Percentiles rank a stretch among this genome's conserved stretches.
These are phyloP conservation scores for Aspergillus pseudoterreus DNA, from an alignment of 2,329 filamentous ascomycete genomes.

Conservation along the genomic window DNA sequence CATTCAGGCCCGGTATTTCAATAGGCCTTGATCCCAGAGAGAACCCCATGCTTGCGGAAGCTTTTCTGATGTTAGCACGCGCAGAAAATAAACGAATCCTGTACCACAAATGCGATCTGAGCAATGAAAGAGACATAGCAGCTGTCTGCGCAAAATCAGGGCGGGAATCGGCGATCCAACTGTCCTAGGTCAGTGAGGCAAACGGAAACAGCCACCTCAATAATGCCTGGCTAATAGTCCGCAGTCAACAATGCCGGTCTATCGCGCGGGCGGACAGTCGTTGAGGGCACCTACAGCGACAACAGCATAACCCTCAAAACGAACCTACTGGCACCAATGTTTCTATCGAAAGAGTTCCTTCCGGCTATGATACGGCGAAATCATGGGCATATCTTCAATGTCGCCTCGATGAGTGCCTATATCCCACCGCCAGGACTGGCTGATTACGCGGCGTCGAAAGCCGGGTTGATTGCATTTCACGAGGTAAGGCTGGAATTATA, in stretches of 20 bases:
- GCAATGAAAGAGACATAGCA: slow-evolving; percentile 27
- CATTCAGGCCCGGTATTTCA: slow-evolving; percentile 9
- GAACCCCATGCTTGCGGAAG: neutral
- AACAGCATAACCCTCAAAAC: slow-evolving; percentile 19
- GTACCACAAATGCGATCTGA: slow-evolving; percentile 40
- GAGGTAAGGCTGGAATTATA: too few species aligned
- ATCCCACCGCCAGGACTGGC: slow-evolving; percentile 20
- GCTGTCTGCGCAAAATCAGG: slow-evolving; percentile 26
- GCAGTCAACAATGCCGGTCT: slow-evolving; percentile 19
- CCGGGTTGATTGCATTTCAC: slow-evolving; percentile 21
- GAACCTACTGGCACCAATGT: slow-evolving; percentile 19
- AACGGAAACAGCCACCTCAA: too few species aligned
- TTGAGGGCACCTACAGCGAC: slow-evolving; percentile 10
- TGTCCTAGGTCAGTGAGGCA: slow-evolving; percentile 1
- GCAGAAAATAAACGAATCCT: slow-evolving; percentile 7
- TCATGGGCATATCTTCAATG: slow-evolving; percentile 23
- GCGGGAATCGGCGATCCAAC: slow-evolving; percentile 36
- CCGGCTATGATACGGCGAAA: slow-evolving; percentile 19
- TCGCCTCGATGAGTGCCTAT: slow-evolving; percentile 22
- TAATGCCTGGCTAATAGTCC: too few species aligned
- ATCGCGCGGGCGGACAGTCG: slow-evolving; percentile 14
- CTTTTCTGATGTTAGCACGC: too few species aligned
- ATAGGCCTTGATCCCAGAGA: neutral
- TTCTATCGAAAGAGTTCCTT: slow-evolving; percentile 20
- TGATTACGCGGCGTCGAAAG: slow-evolving; percentile 22